phyloP scores from a whole-genome alignment of 192 early-diverging fungal species.

The Backusella psychrophila region DNA sequence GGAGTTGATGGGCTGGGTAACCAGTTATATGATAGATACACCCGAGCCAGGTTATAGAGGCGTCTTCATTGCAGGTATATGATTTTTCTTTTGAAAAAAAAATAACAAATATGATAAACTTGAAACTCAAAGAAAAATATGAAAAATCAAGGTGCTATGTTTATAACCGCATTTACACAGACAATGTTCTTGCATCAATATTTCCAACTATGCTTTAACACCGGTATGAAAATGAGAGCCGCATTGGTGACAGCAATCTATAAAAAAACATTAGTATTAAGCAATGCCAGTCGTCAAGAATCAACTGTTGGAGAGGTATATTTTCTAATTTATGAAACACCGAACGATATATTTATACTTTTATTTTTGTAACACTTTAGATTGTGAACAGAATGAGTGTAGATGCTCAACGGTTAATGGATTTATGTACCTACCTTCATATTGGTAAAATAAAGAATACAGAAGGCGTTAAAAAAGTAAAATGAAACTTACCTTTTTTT shows the following conservation, averaged over 20 bases:
- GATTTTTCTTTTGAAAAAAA: not conserved
- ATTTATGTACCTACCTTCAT: constrained; percentile 69
- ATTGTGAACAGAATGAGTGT: constrained; percentile 65
- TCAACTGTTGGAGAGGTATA: constrained; percentile 82
- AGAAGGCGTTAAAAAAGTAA: constrained; percentile 34
- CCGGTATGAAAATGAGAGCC: constrained; percentile 68
- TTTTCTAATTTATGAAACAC: not conserved
- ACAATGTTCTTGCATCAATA: constrained; percentile 85
- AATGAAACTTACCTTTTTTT: constrained; percentile 49
- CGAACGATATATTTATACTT: not conserved
- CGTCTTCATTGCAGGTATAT: constrained; percentile 64
- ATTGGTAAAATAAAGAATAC: constrained; percentile 32
- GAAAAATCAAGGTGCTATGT: constrained; percentile 55
- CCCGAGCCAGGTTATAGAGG: constrained; percentile 67
- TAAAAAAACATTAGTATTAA: constrained; percentile 76
- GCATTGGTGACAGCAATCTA: constrained; percentile 80
- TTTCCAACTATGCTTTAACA: constrained; percentile 76
- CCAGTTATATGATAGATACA: constrained; percentile 48
- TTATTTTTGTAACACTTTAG: constrained; percentile 8
- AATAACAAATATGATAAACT: not conserved
- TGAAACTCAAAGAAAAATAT: not conserved
- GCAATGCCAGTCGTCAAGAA: constrained; percentile 72
- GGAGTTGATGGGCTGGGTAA: constrained; percentile 62
- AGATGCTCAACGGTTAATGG: constrained; percentile 61
- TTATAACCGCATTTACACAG: constrained; percentile 67